These are phyloP conservation scores for Citrus sp. DNA, from an alignment of 345 rosid genomes.

Conservation along the genomic window DNA sequence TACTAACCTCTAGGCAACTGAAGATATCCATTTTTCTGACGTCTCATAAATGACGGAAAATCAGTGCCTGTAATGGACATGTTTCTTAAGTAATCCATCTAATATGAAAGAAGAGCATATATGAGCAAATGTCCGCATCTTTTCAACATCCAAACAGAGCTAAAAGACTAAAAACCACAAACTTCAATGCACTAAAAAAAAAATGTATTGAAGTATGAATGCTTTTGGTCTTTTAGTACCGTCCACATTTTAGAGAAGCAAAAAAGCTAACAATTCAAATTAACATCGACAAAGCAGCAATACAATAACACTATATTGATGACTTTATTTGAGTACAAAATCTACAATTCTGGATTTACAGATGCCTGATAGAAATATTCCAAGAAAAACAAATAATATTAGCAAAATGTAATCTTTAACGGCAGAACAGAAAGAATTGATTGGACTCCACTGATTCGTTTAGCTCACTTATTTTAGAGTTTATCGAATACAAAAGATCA, in stretches of 20 bases:
- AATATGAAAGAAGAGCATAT: not conserved
- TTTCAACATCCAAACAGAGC: too few species aligned
- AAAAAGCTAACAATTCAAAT: not conserved
- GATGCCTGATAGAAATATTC: not conserved
- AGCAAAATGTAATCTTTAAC: too few species aligned
- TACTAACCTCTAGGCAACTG: slow-evolving; percentile 52
- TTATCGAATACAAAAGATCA: not conserved
- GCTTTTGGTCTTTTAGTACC: not conserved
- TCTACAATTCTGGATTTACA: not conserved
- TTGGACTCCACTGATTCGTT: not conserved
- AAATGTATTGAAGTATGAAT: not conserved
- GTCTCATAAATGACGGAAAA: slow-evolving; percentile 35
- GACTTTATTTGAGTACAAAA: not conserved
- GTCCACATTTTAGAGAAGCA: not conserved
- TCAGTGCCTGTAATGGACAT: slow-evolving; percentile 33
- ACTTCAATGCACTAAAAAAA: not conserved
- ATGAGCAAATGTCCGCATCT: too few species aligned
- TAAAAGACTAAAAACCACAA: too few species aligned
- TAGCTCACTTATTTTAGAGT: not conserved
- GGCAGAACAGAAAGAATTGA: not conserved
- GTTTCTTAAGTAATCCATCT: slow-evolving; percentile 11
- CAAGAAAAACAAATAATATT: not conserved
- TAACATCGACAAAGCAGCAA: not conserved
- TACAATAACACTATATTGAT: not conserved
- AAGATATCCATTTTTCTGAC: slow-evolving; percentile 44